These are phyloP conservation scores for Roridomyces roridus DNA, from an alignment of 768 basidiomycete genomes.

Conservation along the genomic window DNA sequence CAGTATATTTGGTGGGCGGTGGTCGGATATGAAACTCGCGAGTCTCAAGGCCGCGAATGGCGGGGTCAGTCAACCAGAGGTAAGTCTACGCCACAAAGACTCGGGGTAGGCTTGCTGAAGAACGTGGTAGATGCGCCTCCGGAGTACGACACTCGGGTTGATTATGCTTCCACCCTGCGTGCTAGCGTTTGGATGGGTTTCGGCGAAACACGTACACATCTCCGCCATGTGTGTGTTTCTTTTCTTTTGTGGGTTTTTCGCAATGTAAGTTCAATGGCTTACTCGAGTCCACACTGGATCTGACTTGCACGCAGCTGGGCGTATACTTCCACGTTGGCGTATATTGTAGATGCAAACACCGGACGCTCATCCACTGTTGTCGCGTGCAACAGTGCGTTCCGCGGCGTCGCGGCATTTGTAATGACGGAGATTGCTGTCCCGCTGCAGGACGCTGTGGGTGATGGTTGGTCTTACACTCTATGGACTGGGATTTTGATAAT, in stretches of 20 bases:
- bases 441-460: constrained; percentile 75
- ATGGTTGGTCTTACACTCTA: constrained; percentile 73
- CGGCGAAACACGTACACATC: constrained; percentile 64
- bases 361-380: constrained; percentile 80
- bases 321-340: constrained; percentile 77
- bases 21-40: constrained; percentile 49
- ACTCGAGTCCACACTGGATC: no score
- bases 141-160: constrained; percentile 65
- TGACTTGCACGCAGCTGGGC: constrained; percentile 45
- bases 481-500: constrained; percentile 57
- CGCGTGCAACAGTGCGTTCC: constrained; percentile 78
- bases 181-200: constrained; percentile 79
- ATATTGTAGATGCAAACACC: constrained; percentile 85
- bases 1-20: constrained; percentile 51
- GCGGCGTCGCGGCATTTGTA: constrained; percentile 72
- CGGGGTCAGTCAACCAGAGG: constrained; percentile 66
- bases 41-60: constrained; percentile 45
- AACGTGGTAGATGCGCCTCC: constrained; percentile 67
- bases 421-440: constrained; percentile 78
- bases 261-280: constrained; percentile 69
- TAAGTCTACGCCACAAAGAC: constrained; percentile 31
- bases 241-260: constrained; percentile 75
- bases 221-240: constrained; percentile 74
- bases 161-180: constrained; percentile 64
- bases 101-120: not conserved